Percentiles rank a stretch among this genome's conserved stretches.
Evolutionary conservation across 768 basidiomycete species (phyloP).

Genomic region (Lentinula boryana): DNA sequence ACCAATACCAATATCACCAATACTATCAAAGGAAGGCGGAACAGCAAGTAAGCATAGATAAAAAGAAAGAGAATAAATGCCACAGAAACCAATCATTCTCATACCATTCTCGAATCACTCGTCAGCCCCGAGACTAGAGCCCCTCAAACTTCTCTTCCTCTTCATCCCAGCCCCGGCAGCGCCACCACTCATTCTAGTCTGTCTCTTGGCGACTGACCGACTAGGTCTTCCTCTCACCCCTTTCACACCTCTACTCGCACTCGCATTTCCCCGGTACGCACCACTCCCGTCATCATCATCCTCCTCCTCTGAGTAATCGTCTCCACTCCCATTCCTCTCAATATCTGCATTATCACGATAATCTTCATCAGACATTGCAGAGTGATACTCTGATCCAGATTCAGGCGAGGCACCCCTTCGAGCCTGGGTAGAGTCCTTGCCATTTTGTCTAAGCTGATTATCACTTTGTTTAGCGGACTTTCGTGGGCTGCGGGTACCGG

Average conservation of each 20-base stretch:
- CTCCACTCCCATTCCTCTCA: background rate
- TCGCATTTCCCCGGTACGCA: background rate
- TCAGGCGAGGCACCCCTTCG: background rate
- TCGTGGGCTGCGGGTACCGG: background rate
- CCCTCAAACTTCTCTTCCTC: conserved; percentile 3
- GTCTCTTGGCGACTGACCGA: background rate
- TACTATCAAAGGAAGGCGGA: background rate
- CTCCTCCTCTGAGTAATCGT: background rate
- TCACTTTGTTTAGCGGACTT: background rate
- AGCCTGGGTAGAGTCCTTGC: background rate
- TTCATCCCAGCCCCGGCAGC: background rate
- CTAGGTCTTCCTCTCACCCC: background rate
- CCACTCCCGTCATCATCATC: conserved; percentile 4
- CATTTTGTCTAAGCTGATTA: background rate
- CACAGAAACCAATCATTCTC: background rate
- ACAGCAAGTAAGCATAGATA: background rate
- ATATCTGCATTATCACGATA: background rate
- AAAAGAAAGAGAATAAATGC: background rate
- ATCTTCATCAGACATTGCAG: background rate
- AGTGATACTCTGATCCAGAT: background rate
- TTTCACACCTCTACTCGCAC: background rate
- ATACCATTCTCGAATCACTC: background rate
- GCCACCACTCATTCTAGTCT: background rate
- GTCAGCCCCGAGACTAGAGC: background rate
- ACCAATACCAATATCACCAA: no score